These are phyloP conservation scores for Hanseniaspora uvarum DNA, from an alignment of 1,139 yeast genomes.

Conservation along the genomic window DNA sequence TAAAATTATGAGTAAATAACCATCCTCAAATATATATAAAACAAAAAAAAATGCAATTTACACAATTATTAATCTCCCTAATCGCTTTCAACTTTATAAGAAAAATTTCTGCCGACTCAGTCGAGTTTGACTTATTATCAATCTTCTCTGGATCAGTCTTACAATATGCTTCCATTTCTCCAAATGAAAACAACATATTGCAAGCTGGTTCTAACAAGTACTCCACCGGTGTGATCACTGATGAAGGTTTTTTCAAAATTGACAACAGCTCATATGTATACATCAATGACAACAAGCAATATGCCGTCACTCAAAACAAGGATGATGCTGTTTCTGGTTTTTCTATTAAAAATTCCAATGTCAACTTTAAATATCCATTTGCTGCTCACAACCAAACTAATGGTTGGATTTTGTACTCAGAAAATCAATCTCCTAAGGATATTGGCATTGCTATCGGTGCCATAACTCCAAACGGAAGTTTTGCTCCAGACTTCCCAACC, in stretches of 20 bases:
- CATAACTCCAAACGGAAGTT: not conserved
- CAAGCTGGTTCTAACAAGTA: slow-evolving; percentile 19
- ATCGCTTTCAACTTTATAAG: not conserved
- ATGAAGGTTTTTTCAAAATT: slow-evolving; percentile 29
- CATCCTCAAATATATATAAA: too few species aligned
- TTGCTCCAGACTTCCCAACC: slow-evolving; percentile 12
- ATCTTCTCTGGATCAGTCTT: slow-evolving; percentile 31
- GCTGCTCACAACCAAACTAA: slow-evolving; percentile 21
- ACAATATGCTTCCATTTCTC: slow-evolving; percentile 26
- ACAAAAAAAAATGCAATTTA: not conserved
- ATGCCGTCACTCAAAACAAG: slow-evolving; percentile 21
- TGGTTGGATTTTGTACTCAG: slow-evolving; percentile 9
- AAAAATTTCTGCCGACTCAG: slow-evolving; percentile 29
- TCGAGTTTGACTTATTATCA: slow-evolving; percentile 29
- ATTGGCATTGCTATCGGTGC: slow-evolving; percentile 7
- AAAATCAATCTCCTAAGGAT: not conserved
- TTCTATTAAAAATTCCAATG: slow-evolving; percentile 25
- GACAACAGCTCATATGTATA: slow-evolving; percentile 27
- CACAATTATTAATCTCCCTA: not conserved
- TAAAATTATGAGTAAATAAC: not conserved
- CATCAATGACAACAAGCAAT: slow-evolving; percentile 22
- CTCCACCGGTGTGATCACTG: slow-evolving; percentile 25
- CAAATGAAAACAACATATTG: slow-evolving; percentile 18
- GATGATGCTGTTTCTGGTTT: slow-evolving; percentile 28
- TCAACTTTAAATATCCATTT: slow-evolving; percentile 26